phyloP scores from a whole-genome alignment of 73 alveolate genomes.

The Blepharisma stoltei region DNA sequence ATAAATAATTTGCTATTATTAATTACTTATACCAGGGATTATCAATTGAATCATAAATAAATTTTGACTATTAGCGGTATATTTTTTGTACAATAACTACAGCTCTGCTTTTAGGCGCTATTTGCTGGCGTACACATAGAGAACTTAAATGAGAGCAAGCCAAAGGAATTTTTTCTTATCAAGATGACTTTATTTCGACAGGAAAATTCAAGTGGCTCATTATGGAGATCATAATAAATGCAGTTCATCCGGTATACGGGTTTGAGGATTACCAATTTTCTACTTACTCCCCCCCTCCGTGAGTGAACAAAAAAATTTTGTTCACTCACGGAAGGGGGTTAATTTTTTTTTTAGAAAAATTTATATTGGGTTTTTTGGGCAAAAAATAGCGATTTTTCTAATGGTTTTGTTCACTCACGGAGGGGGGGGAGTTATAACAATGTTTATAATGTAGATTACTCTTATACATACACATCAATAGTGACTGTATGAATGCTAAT shows the following conservation, averaged over 20 bases:
- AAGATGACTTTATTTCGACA: not conserved
- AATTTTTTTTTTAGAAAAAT: too few relatives aligned
- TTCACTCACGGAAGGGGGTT: too few relatives aligned
- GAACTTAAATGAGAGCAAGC: constrained; percentile 14
- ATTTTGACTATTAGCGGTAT: too few relatives aligned
- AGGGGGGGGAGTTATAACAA: too few relatives aligned
- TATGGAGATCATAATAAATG: not conserved
- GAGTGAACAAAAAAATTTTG: too few relatives aligned
- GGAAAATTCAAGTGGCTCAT: not conserved
- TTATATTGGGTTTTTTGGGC: too few relatives aligned
- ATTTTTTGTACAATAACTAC: constrained; percentile 15
- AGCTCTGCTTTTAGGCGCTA: not conserved
- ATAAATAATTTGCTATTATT: too few relatives aligned
- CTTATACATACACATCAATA: constrained; percentile 8
- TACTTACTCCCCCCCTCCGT: too few relatives aligned
- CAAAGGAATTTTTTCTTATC: constrained; percentile 19
- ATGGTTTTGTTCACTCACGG: too few relatives aligned
- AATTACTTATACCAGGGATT: too few relatives aligned
- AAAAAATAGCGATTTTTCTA: too few relatives aligned
- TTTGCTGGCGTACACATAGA: not conserved
- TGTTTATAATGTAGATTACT: not conserved
- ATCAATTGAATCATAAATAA: too few relatives aligned
- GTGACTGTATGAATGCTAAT: not conserved
- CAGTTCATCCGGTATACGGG: constrained; percentile 6
- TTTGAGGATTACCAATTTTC: not conserved